Conservation (phyloP, 164 flowering plant species). For the Litsea cubeba region DNA sequence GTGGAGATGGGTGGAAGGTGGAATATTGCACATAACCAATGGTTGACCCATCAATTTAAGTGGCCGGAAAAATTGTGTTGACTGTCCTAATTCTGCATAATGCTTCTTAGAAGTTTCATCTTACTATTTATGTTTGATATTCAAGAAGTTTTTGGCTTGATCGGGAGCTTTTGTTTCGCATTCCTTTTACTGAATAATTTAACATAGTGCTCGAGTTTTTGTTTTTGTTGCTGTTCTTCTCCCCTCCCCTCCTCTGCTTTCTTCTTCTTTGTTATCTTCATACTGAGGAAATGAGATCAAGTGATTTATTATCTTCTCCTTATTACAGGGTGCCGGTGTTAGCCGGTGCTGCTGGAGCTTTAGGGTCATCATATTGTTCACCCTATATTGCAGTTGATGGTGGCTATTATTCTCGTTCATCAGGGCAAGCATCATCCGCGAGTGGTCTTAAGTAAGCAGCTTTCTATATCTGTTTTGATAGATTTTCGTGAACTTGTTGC, state of each 20-base stretch:
- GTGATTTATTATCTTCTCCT: background rate
- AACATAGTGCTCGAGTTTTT: background rate
- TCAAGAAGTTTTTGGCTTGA: background rate
- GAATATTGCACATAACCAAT: no score
- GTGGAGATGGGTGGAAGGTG: no score
- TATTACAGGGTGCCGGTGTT: conserved; percentile 74
- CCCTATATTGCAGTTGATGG: conserved; percentile 88
- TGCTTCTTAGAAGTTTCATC: background rate
- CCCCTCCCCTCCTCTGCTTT: background rate
- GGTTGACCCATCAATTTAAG: no score
- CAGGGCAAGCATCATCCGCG: conserved; percentile 56
- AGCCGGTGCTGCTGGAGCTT: conserved; percentile 86
- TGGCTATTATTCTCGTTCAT: conserved; percentile 58
- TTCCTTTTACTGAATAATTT: background rate
- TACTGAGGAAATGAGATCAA: background rate
- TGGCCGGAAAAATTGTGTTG: no score
- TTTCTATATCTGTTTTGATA: background rate
- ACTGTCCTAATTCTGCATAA: background rate
- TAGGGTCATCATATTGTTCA: conserved; percentile 66
- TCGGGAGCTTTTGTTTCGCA: background rate
- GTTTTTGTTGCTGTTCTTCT: background rate
- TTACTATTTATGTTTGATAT: background rate
- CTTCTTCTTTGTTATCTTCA: background rate
- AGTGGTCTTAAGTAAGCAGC: conserved; percentile 52
- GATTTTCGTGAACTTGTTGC: background rate